Evolutionary conservation across 306 rosid genomes (phyloP).

Genomic region (Gastrolobium villosum): DNA sequence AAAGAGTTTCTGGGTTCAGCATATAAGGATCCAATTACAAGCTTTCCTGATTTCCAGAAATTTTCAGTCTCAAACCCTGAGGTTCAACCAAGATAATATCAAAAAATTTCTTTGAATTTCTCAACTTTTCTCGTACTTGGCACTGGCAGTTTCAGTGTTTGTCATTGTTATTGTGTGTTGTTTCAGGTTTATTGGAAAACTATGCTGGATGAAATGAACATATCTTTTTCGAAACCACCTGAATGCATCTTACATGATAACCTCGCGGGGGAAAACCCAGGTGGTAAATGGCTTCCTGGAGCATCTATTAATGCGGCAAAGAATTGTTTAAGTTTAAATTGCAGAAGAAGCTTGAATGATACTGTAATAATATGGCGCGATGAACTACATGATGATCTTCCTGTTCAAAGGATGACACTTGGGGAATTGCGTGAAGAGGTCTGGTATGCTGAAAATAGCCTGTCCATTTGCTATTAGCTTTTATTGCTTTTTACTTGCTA

Average conservation of each 20-base stretch:
- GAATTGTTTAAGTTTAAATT: slow-evolving; percentile 71
- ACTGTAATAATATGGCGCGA: slow-evolving; percentile 80
- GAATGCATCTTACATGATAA: slow-evolving; percentile 72
- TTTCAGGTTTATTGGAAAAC: slow-evolving; percentile 86
- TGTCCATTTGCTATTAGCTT: slow-evolving; percentile 8
- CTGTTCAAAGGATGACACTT: slow-evolving; percentile 72
- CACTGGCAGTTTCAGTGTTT: slow-evolving; percentile 15
- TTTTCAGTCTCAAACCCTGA: slow-evolving; percentile 88
- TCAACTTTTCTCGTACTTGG: slow-evolving; percentile 23
- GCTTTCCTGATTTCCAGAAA: slow-evolving; percentile 79
- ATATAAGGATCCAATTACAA: slow-evolving; percentile 85
- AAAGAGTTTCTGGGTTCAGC: slow-evolving; percentile 75
- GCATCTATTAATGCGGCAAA: slow-evolving; percentile 84
- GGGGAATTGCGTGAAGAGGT: slow-evolving; percentile 75
- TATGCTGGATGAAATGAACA: slow-evolving; percentile 72
- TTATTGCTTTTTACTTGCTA: neutral
- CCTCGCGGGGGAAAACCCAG: slow-evolving; percentile 59
- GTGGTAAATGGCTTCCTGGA: slow-evolving; percentile 93
- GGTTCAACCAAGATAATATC: slow-evolving; percentile 52
- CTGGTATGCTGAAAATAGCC: slow-evolving; percentile 69
- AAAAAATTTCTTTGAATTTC: slow-evolving; percentile 11
- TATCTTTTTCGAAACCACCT: slow-evolving; percentile 73
- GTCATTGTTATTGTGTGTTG: slow-evolving; percentile 32
- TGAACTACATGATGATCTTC: slow-evolving; percentile 76
- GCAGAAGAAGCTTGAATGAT: slow-evolving; percentile 73